Base-by-base conservation (phyloP, 805 yeast genomes). In the Saccharomycopsis babjevae region DNA sequence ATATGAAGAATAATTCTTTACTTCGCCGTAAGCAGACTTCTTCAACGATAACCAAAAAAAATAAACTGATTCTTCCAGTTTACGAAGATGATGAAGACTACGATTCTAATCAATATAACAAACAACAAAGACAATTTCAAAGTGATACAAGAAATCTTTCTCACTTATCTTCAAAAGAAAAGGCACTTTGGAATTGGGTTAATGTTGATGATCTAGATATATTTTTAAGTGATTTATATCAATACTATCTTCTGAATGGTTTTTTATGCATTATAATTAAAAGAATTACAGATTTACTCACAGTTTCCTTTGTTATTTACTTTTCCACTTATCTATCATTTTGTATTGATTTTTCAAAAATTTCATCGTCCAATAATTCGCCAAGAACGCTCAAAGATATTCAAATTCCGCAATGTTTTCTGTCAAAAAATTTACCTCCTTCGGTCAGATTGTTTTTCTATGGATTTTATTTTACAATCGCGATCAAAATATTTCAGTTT, bases 161-260 rank as follows among this genome's bases (percentile, higher is more conserved):
- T 22, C 30, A 18, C 1, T 25, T 46, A 22, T 46, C 52, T 57
- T 82, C 88, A 0, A 76, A 77, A 62, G 97, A 92, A 69, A 76
- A 90, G 57, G 96, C 98, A 0, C 75, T 88, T 18, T 94, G 97
- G 90, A 80, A 89, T 63, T 94, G 99, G 98, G 96, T 98, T 1
- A 94, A 94, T 68, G 89, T 94, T 28, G 89, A 88, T 66, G 94
- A 94, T 71, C 79, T 94, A 71, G 99, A 94, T 73, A 80, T 83
- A 55, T 94, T 93, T 67, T 76, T 94, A 20, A 83, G 83, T 59
- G 96, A 93, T 66, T 81, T 92, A 11, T 94, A 94, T 72, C 78
- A 79, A 57, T 94, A 91, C 70, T 94, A 88, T 70, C 75, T 86
- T 32, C 96, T 96, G 2, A 89, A 86, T 69, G 99, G 99, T 0